A percentile compares a stretch with the other conserved stretches of the same genome.
These are phyloP conservation scores for Pleurotus sapidus DNA, from an alignment of 768 basidiomycete genomes.

Conservation along the genomic window DNA sequence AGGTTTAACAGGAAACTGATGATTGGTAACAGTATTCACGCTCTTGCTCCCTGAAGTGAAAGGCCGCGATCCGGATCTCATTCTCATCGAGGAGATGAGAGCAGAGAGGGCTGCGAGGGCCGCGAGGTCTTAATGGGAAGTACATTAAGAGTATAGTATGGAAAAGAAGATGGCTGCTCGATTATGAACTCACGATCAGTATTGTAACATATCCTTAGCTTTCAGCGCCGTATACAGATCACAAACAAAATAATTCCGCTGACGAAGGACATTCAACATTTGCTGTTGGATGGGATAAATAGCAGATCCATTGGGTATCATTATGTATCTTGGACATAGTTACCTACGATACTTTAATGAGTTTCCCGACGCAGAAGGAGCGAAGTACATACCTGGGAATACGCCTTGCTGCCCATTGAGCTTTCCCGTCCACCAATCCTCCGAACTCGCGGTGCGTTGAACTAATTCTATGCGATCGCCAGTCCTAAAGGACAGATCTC, in stretches of 20 bases:
- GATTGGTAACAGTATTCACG: background rate
- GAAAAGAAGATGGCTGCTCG: too few relatives aligned
- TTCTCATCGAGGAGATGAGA: constrained; percentile 6
- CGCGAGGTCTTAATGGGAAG: too few relatives aligned
- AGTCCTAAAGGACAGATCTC: constrained; percentile 85
- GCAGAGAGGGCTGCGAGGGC: background rate
- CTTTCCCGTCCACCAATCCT: constrained; percentile 98
- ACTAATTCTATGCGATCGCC: constrained; percentile 93
- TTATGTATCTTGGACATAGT: constrained; percentile 63
- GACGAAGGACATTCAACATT: too few relatives aligned
- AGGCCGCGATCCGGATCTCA: constrained; percentile 5
- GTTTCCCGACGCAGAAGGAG: constrained; percentile 5
- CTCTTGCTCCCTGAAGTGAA: constrained; percentile 4
- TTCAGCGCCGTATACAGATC: too few relatives aligned
- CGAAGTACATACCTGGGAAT: constrained; percentile 66
- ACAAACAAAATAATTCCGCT: too few relatives aligned
- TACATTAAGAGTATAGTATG: too few relatives aligned
- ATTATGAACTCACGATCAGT: too few relatives aligned
- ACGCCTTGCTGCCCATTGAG: constrained; percentile 82
- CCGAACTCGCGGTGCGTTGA: constrained; percentile 73
- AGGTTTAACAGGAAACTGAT: background rate
- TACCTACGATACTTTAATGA: constrained; percentile 35
- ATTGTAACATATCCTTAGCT: too few relatives aligned
- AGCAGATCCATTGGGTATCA: background rate
- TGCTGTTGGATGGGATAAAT: too few relatives aligned